Evolutionary conservation across 1,284 basidiomycete species (phyloP), one percentile per base, ranked within the genome.

Genomic region (Inonotus hispidus): DNA sequence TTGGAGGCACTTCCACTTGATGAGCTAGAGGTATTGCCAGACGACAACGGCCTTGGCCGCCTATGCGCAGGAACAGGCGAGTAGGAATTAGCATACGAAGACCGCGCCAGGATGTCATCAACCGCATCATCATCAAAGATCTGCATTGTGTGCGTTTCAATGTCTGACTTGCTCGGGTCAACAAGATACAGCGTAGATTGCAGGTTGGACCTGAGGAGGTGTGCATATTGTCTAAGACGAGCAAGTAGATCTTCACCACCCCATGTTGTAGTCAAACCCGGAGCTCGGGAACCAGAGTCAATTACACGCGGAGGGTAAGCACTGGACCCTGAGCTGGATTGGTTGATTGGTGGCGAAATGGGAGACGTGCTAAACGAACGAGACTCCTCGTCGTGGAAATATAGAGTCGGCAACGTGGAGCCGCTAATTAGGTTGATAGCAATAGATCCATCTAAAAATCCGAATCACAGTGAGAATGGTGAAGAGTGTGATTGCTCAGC

Each of bases 371-470:
- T 82, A 73, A 87, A 83, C 7, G 92, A 93, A 35, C 82, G 83
- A 0, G 93, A 94, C 72, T 97, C 95, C 66, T 98, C 95, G 69
- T 98, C 96, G 71, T 98, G 96, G 72, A 98, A 98, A 73, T 94
- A 87, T 3, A 99, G 81, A 0, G 92, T 94, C 0, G 94, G 93
- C 0, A 98, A 80, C 0, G 93, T 94, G 43, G 93, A 83, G 13
- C 95, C 94, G 64, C 90, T 95, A 58, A 88, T 89, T 43, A 98
- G 83, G 70, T 95, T 96, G 64, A 93, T 82, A 29, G 82, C 85
- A 66, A 90, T 83, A 21, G 88, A 87, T 6, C 88, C 87, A 69
- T 91, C 88, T 90, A 35, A 41, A 41, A n/a, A 29, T 41, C 27
- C n/a, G 7, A 16, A 19, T 32, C 32, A 32, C 32, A 32, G 32